Conservation (phyloP, 306 rosid genomes). For the Vigna nakashimae region DNA sequence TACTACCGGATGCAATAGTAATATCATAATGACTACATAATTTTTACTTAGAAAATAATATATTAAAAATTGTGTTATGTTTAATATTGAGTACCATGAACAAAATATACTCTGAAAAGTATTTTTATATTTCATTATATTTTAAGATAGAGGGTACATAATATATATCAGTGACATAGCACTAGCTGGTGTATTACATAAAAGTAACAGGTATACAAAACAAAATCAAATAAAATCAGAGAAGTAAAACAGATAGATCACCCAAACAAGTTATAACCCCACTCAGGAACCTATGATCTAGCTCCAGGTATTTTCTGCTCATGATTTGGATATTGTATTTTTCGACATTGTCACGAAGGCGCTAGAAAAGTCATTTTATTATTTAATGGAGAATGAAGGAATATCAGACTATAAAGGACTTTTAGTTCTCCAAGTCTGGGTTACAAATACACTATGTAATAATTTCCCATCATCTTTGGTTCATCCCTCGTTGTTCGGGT, state of each 20-base stretch:
- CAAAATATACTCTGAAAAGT: too few relatives aligned
- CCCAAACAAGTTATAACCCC: neutral
- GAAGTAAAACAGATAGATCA: too few relatives aligned
- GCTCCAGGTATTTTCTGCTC: constrained; percentile 9
- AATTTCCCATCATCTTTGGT: constrained; percentile 12
- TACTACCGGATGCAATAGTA: neutral
- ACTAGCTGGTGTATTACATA: too few relatives aligned
- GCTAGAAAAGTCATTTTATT: constrained; percentile 15
- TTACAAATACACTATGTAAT: constrained; percentile 2
- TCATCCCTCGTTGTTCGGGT: constrained; percentile 21
- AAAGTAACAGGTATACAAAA: too few relatives aligned
- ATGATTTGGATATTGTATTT: constrained; percentile 21
- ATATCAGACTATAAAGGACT: neutral
- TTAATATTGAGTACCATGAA: too few relatives aligned
- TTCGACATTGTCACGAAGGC: constrained; percentile 14
- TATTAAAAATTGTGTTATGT: neutral
- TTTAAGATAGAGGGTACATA: too few relatives aligned
- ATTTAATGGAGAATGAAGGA: constrained; percentile 1
- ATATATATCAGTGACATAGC: too few relatives aligned
- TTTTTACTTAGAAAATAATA: neutral
- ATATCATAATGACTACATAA: neutral
- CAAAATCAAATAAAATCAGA: too few relatives aligned
- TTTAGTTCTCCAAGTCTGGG: neutral
- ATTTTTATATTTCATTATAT: too few relatives aligned
- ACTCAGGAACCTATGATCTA: neutral